A percentile compares a stretch with the other conserved stretches of the same genome.
Conservation (phyloP, 75 land plant genomes). For the Pinus tabuliformis region DNA sequence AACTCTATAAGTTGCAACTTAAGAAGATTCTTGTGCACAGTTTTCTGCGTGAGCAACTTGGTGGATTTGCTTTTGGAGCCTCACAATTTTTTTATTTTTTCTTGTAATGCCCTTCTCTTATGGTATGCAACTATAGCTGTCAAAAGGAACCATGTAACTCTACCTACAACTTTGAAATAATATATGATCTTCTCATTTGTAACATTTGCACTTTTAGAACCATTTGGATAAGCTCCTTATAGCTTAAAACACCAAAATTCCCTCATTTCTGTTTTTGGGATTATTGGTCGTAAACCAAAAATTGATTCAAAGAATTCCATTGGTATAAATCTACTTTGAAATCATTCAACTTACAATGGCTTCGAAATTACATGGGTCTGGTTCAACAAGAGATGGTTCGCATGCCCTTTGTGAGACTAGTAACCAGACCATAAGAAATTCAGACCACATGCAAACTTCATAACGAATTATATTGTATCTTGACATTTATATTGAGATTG, state of each 20-base stretch:
- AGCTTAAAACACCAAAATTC: conserved; percentile 87
- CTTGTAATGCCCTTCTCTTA: conserved; percentile 91
- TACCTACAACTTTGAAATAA: conserved; percentile 72
- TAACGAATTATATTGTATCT: too few species aligned
- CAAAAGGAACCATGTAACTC: conserved; percentile 31
- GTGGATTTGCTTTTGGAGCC: conserved; percentile 89
- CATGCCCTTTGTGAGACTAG: too few species aligned
- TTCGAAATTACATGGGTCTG: too few species aligned
- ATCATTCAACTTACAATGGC: too few species aligned
- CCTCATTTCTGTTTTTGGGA: conserved; percentile 84
- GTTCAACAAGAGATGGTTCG: too few species aligned
- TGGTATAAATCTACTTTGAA: conserved; percentile 90
- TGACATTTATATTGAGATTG: too few species aligned
- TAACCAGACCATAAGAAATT: too few species aligned
- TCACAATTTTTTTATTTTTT: conserved; percentile 96
- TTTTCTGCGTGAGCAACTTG: conserved; percentile 75
- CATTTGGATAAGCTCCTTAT: conserved; percentile 98
- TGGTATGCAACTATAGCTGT: conserved; percentile 83
- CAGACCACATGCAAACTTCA: too few species aligned
- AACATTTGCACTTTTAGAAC: conserved; percentile 96
- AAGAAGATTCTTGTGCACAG: conserved; percentile 62
- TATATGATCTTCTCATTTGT: conserved; percentile 96
- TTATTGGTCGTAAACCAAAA: conserved; percentile 84
- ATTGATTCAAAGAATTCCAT: conserved; percentile 83
- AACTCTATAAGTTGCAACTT: conserved; percentile 78